Conservation (phyloP, 208 protist species). For the Crithidia fasciculata region DNA sequence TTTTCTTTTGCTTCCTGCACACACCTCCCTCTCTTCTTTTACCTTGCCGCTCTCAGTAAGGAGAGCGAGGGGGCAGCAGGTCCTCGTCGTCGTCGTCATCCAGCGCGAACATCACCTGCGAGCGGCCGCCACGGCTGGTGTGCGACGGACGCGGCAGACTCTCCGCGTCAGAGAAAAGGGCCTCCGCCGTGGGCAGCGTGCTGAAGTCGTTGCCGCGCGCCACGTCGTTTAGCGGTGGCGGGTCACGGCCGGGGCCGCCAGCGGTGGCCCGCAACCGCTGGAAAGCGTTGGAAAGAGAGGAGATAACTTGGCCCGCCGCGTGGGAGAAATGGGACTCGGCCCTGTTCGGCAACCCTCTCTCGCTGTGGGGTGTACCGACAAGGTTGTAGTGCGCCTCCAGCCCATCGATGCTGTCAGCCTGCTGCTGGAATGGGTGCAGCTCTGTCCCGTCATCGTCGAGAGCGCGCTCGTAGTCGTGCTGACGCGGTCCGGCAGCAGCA, state of each 20-base stretch:
- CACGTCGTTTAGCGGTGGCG: neutral
- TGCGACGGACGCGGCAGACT: neutral
- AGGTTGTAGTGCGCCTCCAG: slow-evolving; percentile 2
- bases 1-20: no score
- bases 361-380: neutral
- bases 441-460: neutral
- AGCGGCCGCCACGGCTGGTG: neutral
- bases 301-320: neutral
- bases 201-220: slow-evolving; percentile 5
- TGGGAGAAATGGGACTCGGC: neutral
- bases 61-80: neutral
- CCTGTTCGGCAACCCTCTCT: neutral
- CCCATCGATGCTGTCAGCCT: neutral
- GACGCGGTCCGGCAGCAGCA: neutral
- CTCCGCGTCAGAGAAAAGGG: neutral
- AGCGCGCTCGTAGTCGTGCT: neutral
- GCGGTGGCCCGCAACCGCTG: neutral
- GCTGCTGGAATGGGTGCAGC: neutral
- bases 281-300: neutral
- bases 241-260: neutral
- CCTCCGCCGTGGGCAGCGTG: neutral
- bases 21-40: no score
- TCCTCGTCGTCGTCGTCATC: slow-evolving; percentile 23
- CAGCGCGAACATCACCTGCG: slow-evolving; percentile 9
- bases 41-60: neutral